phyloP scores from a whole-genome alignment of 2,329 filamentous ascomycete species.

The Xylariomycetidae sp. region DNA sequence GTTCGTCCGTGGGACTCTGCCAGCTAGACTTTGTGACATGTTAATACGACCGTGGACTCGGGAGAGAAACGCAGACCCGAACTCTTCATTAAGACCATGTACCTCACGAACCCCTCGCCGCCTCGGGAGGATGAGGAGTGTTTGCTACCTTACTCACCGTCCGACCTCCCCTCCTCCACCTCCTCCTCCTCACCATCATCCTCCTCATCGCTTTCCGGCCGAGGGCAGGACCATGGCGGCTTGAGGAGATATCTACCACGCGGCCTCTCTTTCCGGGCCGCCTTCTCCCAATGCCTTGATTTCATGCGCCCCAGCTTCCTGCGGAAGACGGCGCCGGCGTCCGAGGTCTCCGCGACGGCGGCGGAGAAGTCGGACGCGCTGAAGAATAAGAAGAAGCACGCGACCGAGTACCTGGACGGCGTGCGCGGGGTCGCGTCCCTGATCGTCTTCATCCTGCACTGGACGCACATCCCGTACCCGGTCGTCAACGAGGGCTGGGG shows the following conservation, averaged over 20 bases:
- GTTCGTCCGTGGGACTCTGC: no score
- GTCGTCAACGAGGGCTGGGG: constrained; percentile 28
- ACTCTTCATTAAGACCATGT: constrained; percentile 9
- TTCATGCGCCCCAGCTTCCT: constrained; percentile 25
- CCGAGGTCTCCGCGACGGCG: no score
- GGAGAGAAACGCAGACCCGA: no score
- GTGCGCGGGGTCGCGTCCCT: constrained; percentile 36
- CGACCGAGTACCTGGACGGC: constrained; percentile 36
- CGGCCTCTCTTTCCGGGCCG: constrained; percentile 11
- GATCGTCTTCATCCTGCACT: constrained; percentile 35
- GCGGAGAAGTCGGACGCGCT: no score
- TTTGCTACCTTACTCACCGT: constrained; percentile 15
- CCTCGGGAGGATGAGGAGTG: constrained; percentile 19
- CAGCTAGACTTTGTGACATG: no score
- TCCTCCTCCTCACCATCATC: constrained; percentile 1
- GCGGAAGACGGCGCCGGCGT: constrained; percentile 11
- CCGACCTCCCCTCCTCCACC: constrained; percentile 5
- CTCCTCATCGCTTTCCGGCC: constrained; percentile 1
- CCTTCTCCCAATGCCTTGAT: constrained; percentile 12
- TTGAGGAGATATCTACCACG: no score
- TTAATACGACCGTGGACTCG: no score
- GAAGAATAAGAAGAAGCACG: constrained; percentile 18
- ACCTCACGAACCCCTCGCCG: constrained; percentile 10
- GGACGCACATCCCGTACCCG: constrained; percentile 25
- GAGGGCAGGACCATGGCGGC: constrained; percentile 5